Percentiles rank a stretch among this genome's conserved stretches.
phyloP scores from a whole-genome alignment of 192 early-diverging fungal species.

The Dimargaris xerosporica region DNA sequence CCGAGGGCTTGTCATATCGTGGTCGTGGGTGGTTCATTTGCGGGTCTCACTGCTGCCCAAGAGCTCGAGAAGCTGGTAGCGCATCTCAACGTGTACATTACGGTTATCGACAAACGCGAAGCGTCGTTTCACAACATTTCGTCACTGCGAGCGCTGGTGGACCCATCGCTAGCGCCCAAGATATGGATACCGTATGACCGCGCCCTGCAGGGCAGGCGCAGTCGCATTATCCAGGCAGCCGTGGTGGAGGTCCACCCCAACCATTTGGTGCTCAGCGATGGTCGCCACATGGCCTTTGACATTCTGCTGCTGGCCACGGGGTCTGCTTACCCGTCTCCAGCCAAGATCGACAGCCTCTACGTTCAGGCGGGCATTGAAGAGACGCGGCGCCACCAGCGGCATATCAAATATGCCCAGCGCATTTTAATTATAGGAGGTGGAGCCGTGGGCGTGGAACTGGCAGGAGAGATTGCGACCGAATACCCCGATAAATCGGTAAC shows the following conservation, averaged over 20 bases:
- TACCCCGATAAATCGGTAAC: slow-evolving; percentile 23
- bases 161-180: slow-evolving; percentile 24
- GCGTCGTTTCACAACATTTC: slow-evolving; percentile 31
- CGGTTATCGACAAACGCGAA: slow-evolving; percentile 31
- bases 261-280: slow-evolving; percentile 26
- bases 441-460: slow-evolving; percentile 61
- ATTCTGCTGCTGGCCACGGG: slow-evolving; percentile 28
- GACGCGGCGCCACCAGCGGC: slow-evolving; percentile 21
- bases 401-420: slow-evolving; percentile 37
- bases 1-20: slow-evolving; percentile 24
- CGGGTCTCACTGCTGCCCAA: slow-evolving; percentile 28
- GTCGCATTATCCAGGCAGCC: slow-evolving; percentile 27
- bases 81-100: slow-evolving; percentile 23
- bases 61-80: slow-evolving; percentile 24
- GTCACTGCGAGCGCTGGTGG: slow-evolving; percentile 25
- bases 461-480: slow-evolving; percentile 43
- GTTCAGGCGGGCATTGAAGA: slow-evolving; percentile 22
- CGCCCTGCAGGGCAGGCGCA: slow-evolving; percentile 24
- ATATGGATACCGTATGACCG: slow-evolving; percentile 30
- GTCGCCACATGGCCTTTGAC: slow-evolving; percentile 29
- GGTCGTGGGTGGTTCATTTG: slow-evolving; percentile 30
- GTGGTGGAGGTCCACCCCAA: slow-evolving; percentile 26
- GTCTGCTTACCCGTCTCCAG: slow-evolving; percentile 28
- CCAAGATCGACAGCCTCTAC: slow-evolving; percentile 25
- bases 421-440: slow-evolving; percentile 61